phyloP scores from a whole-genome alignment of 345 rosid genomes.

The Microcos paniculata region DNA sequence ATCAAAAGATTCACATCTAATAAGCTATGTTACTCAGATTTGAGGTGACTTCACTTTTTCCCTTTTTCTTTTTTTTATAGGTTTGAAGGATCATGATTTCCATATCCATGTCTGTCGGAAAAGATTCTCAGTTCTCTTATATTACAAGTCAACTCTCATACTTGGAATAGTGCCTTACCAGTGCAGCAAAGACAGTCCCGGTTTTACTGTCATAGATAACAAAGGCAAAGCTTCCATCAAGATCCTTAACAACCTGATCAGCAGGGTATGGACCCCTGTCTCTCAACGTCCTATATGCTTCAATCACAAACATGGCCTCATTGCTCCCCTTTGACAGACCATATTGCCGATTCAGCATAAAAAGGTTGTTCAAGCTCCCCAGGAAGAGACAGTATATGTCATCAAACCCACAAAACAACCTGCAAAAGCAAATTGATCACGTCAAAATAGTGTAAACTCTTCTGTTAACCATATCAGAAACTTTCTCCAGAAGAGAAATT shows the following conservation, averaged over 20 bases:
- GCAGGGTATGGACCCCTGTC: slow-evolving; percentile 98
- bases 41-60: neutral
- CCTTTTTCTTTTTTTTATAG: too few species aligned
- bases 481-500: neutral
- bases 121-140: neutral
- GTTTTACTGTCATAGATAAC: slow-evolving; percentile 74
- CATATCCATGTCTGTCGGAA: too few species aligned
- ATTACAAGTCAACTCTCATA: neutral
- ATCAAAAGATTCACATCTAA: neutral
- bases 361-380: slow-evolving; percentile 70
- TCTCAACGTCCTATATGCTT: slow-evolving; percentile 82
- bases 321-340: slow-evolving; percentile 69
- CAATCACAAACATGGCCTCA: slow-evolving; percentile 81
- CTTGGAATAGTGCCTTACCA: slow-evolving; percentile 35
- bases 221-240: slow-evolving; percentile 86
- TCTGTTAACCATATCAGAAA: neutral
- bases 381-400: slow-evolving; percentile 77
- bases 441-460: neutral
- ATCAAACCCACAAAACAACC: slow-evolving; percentile 78
- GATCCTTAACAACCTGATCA: slow-evolving; percentile 81
- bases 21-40: too few species aligned
- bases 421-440: slow-evolving; percentile 26
- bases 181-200: slow-evolving; percentile 76
- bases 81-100: too few species aligned
- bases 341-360: slow-evolving; percentile 64